These are phyloP conservation scores for Kodamaea ohmeri DNA, from an alignment of 1,139 yeast genomes.

Conservation along the genomic window DNA sequence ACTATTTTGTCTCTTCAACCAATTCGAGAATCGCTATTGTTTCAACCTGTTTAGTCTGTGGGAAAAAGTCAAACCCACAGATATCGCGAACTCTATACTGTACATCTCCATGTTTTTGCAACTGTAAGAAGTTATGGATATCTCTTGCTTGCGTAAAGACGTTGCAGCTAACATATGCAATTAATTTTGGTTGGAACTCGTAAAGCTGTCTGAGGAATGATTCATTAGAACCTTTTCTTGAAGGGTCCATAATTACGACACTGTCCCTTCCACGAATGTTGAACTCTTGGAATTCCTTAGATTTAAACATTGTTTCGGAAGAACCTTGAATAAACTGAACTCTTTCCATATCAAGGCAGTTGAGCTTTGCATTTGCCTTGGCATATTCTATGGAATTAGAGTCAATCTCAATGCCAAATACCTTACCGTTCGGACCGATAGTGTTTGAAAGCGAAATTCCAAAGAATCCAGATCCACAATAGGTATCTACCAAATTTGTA, in stretches of 20 bases:
- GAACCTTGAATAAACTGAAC: constrained; percentile 38
- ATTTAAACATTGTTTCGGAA: constrained; percentile 35
- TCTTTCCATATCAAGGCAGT: constrained; percentile 29
- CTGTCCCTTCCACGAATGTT: constrained; percentile 32
- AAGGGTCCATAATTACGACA: constrained; percentile 46
- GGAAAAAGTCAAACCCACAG: constrained; percentile 47
- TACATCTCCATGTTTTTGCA: constrained; percentile 18
- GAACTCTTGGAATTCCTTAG: constrained; percentile 24
- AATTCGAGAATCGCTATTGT: constrained; percentile 38
- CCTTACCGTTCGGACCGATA: constrained; percentile 31
- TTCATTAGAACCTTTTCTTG: constrained; percentile 41
- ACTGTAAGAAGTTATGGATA: constrained; percentile 26
- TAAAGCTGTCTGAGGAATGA: constrained; percentile 35
- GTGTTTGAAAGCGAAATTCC: constrained; percentile 36
- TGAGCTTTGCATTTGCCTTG: constrained; percentile 37
- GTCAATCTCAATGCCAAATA: constrained; percentile 45
- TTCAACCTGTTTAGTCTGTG: constrained; percentile 50
- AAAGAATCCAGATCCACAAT: constrained; percentile 49
- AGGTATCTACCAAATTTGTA: constrained; percentile 40
- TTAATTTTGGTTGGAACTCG: constrained; percentile 36
- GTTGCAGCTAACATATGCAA: constrained; percentile 45
- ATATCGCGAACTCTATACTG: constrained; percentile 32
- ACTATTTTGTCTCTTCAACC: background rate
- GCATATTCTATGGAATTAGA: constrained; percentile 35
- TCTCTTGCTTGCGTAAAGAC: constrained; percentile 50